A percentile compares a stretch with the other conserved stretches of the same genome.
These are phyloP conservation scores for Nidularia sp. DNA, from an alignment of 768 basidiomycete species.

Conservation along the genomic window DNA sequence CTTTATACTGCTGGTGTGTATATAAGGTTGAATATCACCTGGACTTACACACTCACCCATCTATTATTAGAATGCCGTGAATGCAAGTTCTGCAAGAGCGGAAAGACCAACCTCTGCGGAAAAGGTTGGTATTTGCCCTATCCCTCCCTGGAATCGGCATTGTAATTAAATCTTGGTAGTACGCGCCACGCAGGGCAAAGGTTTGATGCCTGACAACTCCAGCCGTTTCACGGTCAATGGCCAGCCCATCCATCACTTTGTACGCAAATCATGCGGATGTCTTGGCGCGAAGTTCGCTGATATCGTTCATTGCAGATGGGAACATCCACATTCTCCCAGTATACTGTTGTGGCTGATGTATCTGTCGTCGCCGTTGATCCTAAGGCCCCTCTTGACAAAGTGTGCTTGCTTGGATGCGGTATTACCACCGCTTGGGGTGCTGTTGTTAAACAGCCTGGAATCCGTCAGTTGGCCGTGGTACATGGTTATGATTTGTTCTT, in stretches of 20 bases:
- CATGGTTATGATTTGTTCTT: background rate
- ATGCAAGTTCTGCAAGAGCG: slow-evolving; percentile 98
- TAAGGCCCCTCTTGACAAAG: slow-evolving; percentile 87
- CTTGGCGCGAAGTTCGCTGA: background rate
- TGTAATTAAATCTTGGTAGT: slow-evolving; percentile 39
- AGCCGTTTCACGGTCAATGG: slow-evolving; percentile 89
- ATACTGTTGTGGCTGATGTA: slow-evolving; percentile 96
- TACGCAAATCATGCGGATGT: slow-evolving; percentile 30
- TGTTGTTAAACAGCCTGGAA: slow-evolving; percentile 85
- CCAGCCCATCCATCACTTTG: slow-evolving; percentile 86
- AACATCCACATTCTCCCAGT: slow-evolving; percentile 98
- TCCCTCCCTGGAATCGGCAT: background rate
- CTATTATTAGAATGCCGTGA: slow-evolving; percentile 71
- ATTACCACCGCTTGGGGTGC: slow-evolving; percentile 99
- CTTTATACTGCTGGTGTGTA: slow-evolving; percentile 86
- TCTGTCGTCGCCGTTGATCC: slow-evolving; percentile 90
- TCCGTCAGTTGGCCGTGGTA: slow-evolving; percentile 46
- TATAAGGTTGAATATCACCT: background rate
- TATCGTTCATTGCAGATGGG: slow-evolving; percentile 70
- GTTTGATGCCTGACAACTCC: slow-evolving; percentile 89
- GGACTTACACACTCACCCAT: background rate
- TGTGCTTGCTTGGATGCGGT: slow-evolving; percentile 95
- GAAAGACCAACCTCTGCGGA: slow-evolving; percentile 98
- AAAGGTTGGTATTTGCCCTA: slow-evolving; percentile 51
- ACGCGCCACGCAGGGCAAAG: slow-evolving; percentile 89